phyloP scores from a whole-genome alignment of 2,329 filamentous ascomycete genomes.

The Cladosporium sp. region DNA sequence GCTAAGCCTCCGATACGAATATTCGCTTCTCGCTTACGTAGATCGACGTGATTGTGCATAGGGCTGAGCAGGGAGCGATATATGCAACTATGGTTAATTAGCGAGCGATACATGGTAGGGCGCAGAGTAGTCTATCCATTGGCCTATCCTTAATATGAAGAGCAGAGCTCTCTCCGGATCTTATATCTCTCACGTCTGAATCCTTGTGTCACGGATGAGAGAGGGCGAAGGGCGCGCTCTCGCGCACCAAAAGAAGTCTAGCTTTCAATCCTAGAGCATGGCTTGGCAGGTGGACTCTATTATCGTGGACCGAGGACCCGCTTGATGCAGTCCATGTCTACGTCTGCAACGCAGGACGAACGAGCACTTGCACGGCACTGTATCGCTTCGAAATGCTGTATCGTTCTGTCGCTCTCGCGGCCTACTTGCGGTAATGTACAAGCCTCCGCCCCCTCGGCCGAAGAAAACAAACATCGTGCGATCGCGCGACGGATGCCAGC shows the following conservation, averaged over 20 bases:
- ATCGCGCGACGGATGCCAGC: neutral
- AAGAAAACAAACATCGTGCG: neutral
- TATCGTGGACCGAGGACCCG: neutral
- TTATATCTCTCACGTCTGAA: no score
- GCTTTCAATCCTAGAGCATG: neutral
- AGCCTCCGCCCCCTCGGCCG: neutral
- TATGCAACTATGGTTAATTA: no score
- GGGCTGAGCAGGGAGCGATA: neutral
- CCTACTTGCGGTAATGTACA: neutral
- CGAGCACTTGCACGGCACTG: neutral
- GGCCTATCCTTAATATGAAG: no score
- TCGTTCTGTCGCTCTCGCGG: neutral
- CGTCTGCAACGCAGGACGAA: neutral
- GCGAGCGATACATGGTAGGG: neutral
- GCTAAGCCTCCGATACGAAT: constrained; percentile 70
- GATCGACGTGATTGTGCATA: constrained; percentile 46
- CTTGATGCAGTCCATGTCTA: neutral
- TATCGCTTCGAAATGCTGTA: neutral
- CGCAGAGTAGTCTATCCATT: no score
- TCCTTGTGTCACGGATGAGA: no score
- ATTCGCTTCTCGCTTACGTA: constrained; percentile 57
- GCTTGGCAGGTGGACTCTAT: no score
- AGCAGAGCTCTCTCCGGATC: no score
- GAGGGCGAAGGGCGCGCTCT: neutral
- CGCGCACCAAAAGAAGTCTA: neutral